Evolutionary conservation across 331 rosid genomes (phyloP).

Genomic region (Quercus phellos): DNA sequence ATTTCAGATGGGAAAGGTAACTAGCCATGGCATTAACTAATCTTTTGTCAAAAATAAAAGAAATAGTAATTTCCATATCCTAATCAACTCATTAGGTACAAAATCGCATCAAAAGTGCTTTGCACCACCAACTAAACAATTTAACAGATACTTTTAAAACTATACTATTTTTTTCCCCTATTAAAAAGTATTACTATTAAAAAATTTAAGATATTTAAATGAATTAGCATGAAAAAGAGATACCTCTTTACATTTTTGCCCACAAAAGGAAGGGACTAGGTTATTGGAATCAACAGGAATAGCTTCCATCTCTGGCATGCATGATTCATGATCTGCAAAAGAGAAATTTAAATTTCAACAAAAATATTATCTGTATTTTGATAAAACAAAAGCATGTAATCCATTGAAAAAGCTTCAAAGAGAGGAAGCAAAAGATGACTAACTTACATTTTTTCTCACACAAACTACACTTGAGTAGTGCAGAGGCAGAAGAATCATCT

Average conservation of each 20-base stretch:
- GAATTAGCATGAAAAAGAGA: not conserved
- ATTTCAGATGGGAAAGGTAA: not conserved
- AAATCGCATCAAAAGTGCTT: not conserved
- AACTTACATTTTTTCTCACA: conserved; percentile 77
- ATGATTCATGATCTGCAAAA: conserved; percentile 59
- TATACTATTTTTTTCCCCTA: not conserved
- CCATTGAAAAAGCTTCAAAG: conserved; percentile 16
- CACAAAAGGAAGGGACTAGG: conserved; percentile 53
- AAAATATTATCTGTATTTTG: not conserved
- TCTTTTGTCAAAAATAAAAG: not conserved
- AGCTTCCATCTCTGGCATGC: conserved; percentile 48
- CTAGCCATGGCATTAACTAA: not conserved
- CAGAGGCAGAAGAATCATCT: conserved; percentile 35
- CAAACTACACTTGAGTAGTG: conserved; percentile 45
- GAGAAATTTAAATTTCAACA: conserved; percentile 25
- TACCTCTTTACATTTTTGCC: conserved; percentile 93
- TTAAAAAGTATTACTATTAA: no score
- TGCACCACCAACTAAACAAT: not conserved
- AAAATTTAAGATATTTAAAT: not conserved
- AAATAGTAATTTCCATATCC: not conserved
- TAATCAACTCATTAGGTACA: not conserved
- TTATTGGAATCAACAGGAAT: conserved; percentile 31
- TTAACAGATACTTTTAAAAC: not conserved
- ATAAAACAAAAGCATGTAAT: conserved; percentile 3
- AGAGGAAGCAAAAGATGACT: conserved; percentile 22